A percentile compares a stretch with the other conserved stretches of the same genome.
Conservation (phyloP, 345 rosid species). For the Hibiscus mutabilis region DNA sequence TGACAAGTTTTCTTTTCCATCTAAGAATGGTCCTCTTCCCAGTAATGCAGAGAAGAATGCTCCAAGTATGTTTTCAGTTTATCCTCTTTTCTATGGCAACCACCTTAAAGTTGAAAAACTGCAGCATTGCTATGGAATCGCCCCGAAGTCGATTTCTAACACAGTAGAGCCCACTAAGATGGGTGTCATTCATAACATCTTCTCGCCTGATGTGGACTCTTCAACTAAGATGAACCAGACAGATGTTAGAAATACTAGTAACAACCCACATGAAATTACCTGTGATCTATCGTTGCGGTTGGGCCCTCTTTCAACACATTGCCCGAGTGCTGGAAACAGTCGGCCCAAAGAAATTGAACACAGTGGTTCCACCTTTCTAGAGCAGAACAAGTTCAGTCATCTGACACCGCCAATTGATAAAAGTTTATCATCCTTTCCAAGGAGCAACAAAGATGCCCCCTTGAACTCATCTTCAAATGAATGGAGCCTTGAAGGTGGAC, state of each 20-base stretch:
- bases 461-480: too few relatives aligned
- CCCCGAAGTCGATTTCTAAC: neutral
- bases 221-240: constrained; percentile 11
- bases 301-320: neutral
- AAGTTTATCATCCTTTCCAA: too few relatives aligned
- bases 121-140: neutral
- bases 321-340: neutral
- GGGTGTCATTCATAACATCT: constrained; percentile 10
- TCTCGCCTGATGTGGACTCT: constrained; percentile 9
- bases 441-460: too few relatives aligned
- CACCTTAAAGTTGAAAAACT: neutral
- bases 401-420: too few relatives aligned
- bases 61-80: neutral
- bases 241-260: constrained; percentile 5
- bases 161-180: constrained; percentile 16
- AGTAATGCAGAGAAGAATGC: neutral
- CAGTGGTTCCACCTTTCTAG: neutral
- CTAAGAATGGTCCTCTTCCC: neutral
- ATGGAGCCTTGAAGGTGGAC: too few relatives aligned
- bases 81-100: neutral
- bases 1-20: neutral
- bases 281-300: constrained; percentile 28
- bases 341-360: neutral
- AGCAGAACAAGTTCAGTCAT: too few relatives aligned
- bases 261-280: constrained; percentile 15